phyloP scores from a whole-genome alignment of 495 filamentous ascomycete species.

The Penicillium coprophilum region DNA sequence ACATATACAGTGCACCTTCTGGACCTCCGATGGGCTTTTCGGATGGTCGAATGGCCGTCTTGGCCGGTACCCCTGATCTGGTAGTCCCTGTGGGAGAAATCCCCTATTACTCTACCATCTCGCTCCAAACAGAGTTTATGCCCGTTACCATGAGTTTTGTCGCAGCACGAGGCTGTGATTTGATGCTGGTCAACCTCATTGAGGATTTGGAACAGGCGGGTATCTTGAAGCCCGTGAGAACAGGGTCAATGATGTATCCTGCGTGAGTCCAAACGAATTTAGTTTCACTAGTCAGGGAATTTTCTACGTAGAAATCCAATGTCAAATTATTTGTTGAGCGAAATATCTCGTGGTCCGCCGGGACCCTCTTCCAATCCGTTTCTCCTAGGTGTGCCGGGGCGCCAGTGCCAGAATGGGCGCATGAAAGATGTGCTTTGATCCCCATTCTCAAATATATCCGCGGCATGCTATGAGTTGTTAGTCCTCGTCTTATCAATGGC shows the following conservation, averaged over 20 bases:
- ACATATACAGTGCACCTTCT: slow-evolving; percentile 16
- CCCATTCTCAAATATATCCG: slow-evolving; percentile 21
- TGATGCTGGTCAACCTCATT: slow-evolving; percentile 56
- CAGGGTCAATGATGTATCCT: slow-evolving; percentile 39
- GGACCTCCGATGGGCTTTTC: slow-evolving; percentile 45
- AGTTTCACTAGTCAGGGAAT: neutral
- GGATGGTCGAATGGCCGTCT: slow-evolving; percentile 42
- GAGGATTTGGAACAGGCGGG: slow-evolving; percentile 49
- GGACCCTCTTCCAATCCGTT: slow-evolving; percentile 22
- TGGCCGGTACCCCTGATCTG: slow-evolving; percentile 54
- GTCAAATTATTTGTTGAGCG: neutral
- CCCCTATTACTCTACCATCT: slow-evolving; percentile 52
- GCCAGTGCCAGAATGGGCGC: slow-evolving; percentile 23
- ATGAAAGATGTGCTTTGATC: slow-evolving; percentile 21
- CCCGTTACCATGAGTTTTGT: slow-evolving; percentile 60
- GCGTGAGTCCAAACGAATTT: neutral
- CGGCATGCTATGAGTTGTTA: slow-evolving; percentile 19
- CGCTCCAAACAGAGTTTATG: slow-evolving; percentile 52
- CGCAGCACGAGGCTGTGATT: slow-evolving; percentile 62
- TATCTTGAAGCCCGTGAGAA: slow-evolving; percentile 46
- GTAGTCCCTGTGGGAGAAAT: slow-evolving; percentile 60
- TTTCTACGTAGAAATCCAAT: neutral
- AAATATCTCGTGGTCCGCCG: slow-evolving; percentile 18
- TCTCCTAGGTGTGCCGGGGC: slow-evolving; percentile 15
- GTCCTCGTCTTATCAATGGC: neutral